These are phyloP conservation scores for Trichoderma citrinoviride DNA, from an alignment of 2,329 filamentous ascomycete species.

Conservation along the genomic window DNA sequence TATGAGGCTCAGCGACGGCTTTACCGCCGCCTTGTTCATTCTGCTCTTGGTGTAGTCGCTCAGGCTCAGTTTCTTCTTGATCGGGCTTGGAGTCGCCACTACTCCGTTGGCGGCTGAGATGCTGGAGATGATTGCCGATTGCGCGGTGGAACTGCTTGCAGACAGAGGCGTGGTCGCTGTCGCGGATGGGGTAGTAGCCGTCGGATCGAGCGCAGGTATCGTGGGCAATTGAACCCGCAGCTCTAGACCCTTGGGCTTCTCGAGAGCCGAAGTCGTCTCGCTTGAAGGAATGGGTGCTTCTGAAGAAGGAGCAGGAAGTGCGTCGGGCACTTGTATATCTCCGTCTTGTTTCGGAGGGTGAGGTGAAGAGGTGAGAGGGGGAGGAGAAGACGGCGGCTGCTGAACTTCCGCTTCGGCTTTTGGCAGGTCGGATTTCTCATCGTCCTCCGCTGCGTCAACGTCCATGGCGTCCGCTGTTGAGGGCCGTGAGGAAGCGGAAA, in stretches of 20 bases:
- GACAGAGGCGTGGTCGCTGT: slow-evolving; percentile 52
- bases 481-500: slow-evolving; percentile 22
- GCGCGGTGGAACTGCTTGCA: slow-evolving; percentile 41
- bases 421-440: slow-evolving; percentile 29
- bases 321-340: slow-evolving; percentile 35
- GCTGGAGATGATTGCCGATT: slow-evolving; percentile 51
- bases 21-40: slow-evolving; percentile 52
- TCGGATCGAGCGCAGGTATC: slow-evolving; percentile 48
- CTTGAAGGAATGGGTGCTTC: slow-evolving; percentile 28
- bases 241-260: slow-evolving; percentile 45
- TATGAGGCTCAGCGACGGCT: slow-evolving; percentile 29
- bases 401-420: slow-evolving; percentile 25
- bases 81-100: slow-evolving; percentile 53
- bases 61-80: slow-evolving; percentile 65
- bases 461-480: slow-evolving; percentile 41
- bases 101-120: slow-evolving; percentile 46
- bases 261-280: background rate
- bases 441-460: slow-evolving; percentile 37
- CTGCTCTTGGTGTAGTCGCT: slow-evolving; percentile 64
- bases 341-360: slow-evolving; percentile 26
- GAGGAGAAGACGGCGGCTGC: slow-evolving; percentile 28
- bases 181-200: slow-evolving; percentile 34
- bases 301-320: slow-evolving; percentile 17
- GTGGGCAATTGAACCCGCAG: slow-evolving; percentile 57
- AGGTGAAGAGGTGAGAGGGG: slow-evolving; percentile 27